Base-by-base conservation (phyloP, 2,329 filamentous ascomycete genomes). In the Dothistroma pini region DNA sequence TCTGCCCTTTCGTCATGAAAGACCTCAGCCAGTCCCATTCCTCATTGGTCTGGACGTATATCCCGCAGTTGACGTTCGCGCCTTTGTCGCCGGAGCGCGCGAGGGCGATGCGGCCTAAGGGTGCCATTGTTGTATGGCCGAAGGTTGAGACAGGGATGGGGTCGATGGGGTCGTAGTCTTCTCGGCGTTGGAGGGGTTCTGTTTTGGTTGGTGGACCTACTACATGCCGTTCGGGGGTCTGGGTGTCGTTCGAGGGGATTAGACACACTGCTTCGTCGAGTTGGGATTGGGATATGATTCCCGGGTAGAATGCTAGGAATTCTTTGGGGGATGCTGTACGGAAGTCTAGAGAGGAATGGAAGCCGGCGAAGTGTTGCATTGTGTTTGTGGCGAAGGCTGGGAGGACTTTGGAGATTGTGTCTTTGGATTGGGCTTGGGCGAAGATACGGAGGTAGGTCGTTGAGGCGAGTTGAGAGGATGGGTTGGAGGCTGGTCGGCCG, bases 361-460 rank as follows among this genome's bases (percentile, higher is more conserved):
- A 67, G 8, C 70, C 69, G 1, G 68, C 63, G 31, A 68, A 69
- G 44, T 70, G 68, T 50, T 69, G 69, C 60, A 71, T 68, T 19
- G 63, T 56, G 50, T 68, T 69, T 5, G 65, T 64, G 0, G 65
- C 68, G 32, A 60, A 63, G 9, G 66, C 66, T 25, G 65, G 58
- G 9, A 67, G 49, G 8, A 70, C 60, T 29, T 64, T 67, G 11
- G 63, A 59, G 14, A 71, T 54, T 7, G 62, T 59, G 11, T 66
- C 63, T 31, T 64, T 62, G 1, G 66, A 62, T n/a, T 62, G 62
- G 10, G 70, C 63, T 61, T 73, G 71, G 6, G 67, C 70, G 44
- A 80, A 77, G 5, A 79, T 66, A 1, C 79, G 72, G 48, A 79
- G 69, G 29, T 75, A 73, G 14, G 73, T 75, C 6, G 78, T 80